Evolutionary conservation across 2,329 filamentous ascomycete genomes (phyloP), one percentile per base, ranked within the genome.

Genomic region (Fusarium dlaminii): DNA sequence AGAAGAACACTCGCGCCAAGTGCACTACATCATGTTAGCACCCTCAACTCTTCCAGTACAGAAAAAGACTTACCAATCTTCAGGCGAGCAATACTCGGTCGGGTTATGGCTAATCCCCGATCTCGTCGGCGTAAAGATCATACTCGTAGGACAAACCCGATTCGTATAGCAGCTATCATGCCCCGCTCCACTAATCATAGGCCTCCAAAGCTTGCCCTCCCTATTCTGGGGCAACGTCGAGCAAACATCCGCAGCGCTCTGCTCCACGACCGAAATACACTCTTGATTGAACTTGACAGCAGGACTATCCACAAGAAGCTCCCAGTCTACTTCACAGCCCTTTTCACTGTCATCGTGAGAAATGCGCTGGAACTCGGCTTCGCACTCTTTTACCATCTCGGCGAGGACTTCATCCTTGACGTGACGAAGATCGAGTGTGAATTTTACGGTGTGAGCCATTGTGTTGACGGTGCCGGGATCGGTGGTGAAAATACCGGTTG

Each of bases 151-250:
- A 14, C 63, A 67, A 13, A 42, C 18, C 4, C 39, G 34, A 34
- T 67, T 68, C 8, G 65, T 68, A 24, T 67, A 68, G 5, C 63
- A 67, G 5, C 65, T 68, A 14, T 68, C 65, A 30, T 68, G 65
- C 1, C 52, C 63, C 20, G 65, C 65, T 8, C 65, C 65, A 8
- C 65, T 67, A 2, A 68, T 68, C 54, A 68, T 68, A 2, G 29
- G 29, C 18, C 36, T 61, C 45, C 54, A 68, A 10, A 68, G 63
- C 24, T 42, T 68, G 0, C 40, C 63, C 22, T n/a, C 14, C 3
- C 20, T 12, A n/a, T 65, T 65, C 14, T 40, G 57, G 7, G 45
- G 42, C 7, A 68, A 13, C 15, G 12, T 48, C 17, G 54, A 39
- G 1, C 63, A 68, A 4, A 68, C 63, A 18, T 68, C 63, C 2